A percentile compares a stretch with the other conserved stretches of the same genome.
phyloP scores from a whole-genome alignment of 257 asterid genomes.

The Capsicum baccatum region DNA sequence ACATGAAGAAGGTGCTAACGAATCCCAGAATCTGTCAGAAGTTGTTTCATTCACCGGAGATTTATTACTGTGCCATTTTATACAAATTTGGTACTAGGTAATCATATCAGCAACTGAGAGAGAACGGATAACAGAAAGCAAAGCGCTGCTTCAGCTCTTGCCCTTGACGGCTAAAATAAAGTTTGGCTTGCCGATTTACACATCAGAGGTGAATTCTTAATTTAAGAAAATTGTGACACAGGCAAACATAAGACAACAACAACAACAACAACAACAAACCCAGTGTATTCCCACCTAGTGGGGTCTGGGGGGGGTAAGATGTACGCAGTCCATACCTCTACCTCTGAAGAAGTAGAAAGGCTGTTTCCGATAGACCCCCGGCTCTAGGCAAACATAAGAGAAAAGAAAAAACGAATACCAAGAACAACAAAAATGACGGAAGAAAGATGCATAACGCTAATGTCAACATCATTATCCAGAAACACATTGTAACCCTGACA shows the following conservation, averaged over 20 bases:
- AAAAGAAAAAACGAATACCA: neutral
- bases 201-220: neutral
- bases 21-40: neutral
- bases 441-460: neutral
- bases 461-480: neutral
- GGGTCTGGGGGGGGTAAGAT: too few species aligned
- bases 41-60: neutral
- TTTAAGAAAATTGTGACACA: neutral
- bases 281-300: too few species aligned
- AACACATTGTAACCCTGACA: neutral
- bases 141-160: conserved; percentile 14
- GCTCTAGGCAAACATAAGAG: neutral
- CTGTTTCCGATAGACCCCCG: too few species aligned
- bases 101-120: neutral
- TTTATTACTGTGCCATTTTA: neutral
- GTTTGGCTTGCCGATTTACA: neutral
- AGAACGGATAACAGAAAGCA: neutral
- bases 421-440: conserved; percentile 1
- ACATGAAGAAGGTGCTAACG: neutral
- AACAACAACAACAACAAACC: too few species aligned
- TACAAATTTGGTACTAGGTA: neutral
- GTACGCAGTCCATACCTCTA: too few species aligned
- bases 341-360: too few species aligned
- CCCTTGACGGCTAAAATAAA: neutral
- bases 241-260: neutral